phyloP scores from a whole-genome alignment of 2,329 filamentous ascomycete species.

The Neopestalotiopsis sp. region DNA sequence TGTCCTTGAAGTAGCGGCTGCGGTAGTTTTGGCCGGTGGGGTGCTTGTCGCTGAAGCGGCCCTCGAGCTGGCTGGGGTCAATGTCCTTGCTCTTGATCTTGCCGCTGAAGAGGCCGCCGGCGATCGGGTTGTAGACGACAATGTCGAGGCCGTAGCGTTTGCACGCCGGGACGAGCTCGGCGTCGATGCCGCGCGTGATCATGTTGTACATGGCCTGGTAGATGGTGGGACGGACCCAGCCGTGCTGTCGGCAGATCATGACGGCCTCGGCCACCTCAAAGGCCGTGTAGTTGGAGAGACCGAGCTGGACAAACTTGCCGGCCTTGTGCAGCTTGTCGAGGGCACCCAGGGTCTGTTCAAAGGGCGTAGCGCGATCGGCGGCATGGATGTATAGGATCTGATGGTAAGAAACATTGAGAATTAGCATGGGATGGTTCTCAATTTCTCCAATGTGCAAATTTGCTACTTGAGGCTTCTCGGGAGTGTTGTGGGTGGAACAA shows the following conservation, averaged over 20 bases:
- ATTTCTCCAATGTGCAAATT: too few species aligned
- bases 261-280: conserved; percentile 89
- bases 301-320: conserved; percentile 82
- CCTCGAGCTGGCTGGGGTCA: conserved; percentile 58
- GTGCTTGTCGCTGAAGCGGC: conserved; percentile 69
- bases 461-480: background rate
- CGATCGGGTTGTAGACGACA: conserved; percentile 82
- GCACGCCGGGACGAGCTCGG: conserved; percentile 75
- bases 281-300: conserved; percentile 83
- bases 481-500: background rate
- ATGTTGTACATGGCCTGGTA: conserved; percentile 91
- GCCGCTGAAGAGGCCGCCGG: conserved; percentile 80
- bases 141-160: conserved; percentile 78
- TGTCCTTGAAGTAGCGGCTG: conserved; percentile 73
- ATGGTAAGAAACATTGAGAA: background rate
- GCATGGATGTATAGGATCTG: conserved; percentile 77
- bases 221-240: conserved; percentile 82
- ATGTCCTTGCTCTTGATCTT: conserved; percentile 74
- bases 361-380: conserved; percentile 70
- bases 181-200: conserved; percentile 76
- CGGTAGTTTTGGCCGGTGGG: conserved; percentile 62
- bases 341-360: conserved; percentile 78
- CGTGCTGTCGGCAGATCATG: conserved; percentile 77
- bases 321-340: conserved; percentile 83
- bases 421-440: background rate